phyloP scores from a whole-genome alignment of 306 rosid species.

The Crotalaria pallida region DNA sequence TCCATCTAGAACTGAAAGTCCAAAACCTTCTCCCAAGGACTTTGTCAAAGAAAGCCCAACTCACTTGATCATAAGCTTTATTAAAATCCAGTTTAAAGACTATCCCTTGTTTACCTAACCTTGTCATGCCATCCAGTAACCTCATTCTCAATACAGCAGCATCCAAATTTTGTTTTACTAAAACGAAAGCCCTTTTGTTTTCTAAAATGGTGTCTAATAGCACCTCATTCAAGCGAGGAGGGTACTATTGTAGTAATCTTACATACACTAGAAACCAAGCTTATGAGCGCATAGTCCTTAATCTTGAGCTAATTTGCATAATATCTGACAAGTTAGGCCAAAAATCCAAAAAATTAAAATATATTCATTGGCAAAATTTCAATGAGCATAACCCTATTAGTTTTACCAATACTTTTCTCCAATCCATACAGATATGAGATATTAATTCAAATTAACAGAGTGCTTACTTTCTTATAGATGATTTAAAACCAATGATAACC shows the following conservation, averaged over 20 bases:
- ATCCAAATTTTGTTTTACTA: background rate
- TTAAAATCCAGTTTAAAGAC: background rate
- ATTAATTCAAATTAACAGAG: background rate
- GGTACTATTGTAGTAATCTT: background rate
- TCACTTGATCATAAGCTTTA: background rate
- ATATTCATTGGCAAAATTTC: background rate
- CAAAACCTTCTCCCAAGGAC: background rate
- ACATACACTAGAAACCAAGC: background rate
- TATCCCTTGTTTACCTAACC: background rate
- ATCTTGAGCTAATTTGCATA: background rate
- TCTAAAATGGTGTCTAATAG: background rate
- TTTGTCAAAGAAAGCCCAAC: background rate
- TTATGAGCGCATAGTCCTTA: background rate
- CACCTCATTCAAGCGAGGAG: background rate
- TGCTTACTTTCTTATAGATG: background rate
- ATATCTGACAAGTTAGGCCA: background rate
- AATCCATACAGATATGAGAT: background rate
- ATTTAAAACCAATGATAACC: background rate
- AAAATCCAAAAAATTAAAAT: background rate
- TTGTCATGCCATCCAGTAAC: background rate
- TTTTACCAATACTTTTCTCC: slow-evolving; percentile 1
- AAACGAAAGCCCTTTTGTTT: background rate
- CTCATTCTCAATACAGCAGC: background rate
- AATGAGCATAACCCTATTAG: background rate
- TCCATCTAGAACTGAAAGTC: background rate